Conservation (phyloP, 176 grass and related monocot genomes). For the Oryza officinalis region DNA sequence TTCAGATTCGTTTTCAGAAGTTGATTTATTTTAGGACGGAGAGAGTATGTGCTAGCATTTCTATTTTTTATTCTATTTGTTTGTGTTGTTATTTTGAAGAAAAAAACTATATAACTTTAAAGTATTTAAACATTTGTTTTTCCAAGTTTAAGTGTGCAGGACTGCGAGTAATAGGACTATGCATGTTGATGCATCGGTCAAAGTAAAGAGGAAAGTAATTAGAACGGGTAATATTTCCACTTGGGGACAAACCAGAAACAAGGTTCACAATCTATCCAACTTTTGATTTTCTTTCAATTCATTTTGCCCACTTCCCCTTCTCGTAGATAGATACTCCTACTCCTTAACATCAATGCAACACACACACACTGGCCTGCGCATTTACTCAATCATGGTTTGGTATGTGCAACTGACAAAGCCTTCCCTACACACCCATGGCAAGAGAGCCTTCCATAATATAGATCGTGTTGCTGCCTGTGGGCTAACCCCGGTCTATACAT, state of each 20-base stretch:
- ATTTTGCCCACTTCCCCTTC: background rate
- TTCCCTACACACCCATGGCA: background rate
- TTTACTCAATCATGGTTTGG: background rate
- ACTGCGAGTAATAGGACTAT: no score
- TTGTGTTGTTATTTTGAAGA: background rate
- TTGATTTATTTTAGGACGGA: no score
- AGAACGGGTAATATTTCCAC: slow-evolving; percentile 1
- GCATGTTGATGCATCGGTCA: background rate
- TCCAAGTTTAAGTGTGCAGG: background rate
- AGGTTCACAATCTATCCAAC: background rate
- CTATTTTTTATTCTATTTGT: background rate
- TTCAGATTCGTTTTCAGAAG: no score
- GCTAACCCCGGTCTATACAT: background rate
- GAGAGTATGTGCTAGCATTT: no score
- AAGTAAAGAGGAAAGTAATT: background rate
- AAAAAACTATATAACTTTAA: background rate
- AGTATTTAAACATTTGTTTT: background rate
- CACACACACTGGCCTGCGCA: background rate
- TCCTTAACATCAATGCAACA: background rate
- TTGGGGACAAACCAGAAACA: background rate
- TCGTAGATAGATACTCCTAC: background rate
- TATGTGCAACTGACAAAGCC: slow-evolving; percentile 19
- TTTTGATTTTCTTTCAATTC: slow-evolving; percentile 8
- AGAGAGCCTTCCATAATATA: background rate
- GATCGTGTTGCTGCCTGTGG: background rate